Evolutionary conservation across 2,329 filamentous ascomycete species (phyloP), one percentile per base, ranked within the genome.

Genomic region (Aureobasidium zeae): DNA sequence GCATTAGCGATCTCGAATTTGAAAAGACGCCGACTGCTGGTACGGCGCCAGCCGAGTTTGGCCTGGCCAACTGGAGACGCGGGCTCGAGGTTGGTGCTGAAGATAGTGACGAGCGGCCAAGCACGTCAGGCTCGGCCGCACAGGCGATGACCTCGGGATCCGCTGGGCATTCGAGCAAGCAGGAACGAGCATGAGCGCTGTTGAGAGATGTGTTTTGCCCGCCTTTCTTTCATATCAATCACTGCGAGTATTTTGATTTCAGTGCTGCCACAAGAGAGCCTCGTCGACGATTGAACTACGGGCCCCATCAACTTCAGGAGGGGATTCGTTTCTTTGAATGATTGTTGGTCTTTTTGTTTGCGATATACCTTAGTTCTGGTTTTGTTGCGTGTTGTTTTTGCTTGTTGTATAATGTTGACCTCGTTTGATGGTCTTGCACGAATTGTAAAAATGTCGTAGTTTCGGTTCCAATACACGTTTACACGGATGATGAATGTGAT

Each of bases 1-100:
- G 91, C 17, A 69, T 95, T 32, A 94, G 86, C 63, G 88, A 82
- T 57, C 30, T 36, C 15, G 43, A 45, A 5, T 45, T 37, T n/a
- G 43, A 45, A 7, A 45, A 45, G 34, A 45, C 43, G 11, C 43
- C 43, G 4, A 45, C 43, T 12, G 15, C 25, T 33, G 43, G 43
- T 8, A 45, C 43, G 4, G 43, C 43, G 15, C 34, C 43, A 9
- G 16, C 25, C 6, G 43, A 45, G 28, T 45, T 45, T 26, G 33
- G 34, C 3, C 33, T 45, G 19, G 21, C 25, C 21, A 38, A 31
- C n/a, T 45, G 43, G 43, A 37, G 43, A 38, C 25, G 32, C 21
- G 43, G 43, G 9, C 28, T 45, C 9, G 34, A 36, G 12, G 33
- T 37, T 15, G 34, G 21, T 16, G 33, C 31, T 10, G 32, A 44